Evolutionary conservation across 1,284 basidiomycete genomes (phyloP).

Genomic region (Crocinoboletus sp.): DNA sequence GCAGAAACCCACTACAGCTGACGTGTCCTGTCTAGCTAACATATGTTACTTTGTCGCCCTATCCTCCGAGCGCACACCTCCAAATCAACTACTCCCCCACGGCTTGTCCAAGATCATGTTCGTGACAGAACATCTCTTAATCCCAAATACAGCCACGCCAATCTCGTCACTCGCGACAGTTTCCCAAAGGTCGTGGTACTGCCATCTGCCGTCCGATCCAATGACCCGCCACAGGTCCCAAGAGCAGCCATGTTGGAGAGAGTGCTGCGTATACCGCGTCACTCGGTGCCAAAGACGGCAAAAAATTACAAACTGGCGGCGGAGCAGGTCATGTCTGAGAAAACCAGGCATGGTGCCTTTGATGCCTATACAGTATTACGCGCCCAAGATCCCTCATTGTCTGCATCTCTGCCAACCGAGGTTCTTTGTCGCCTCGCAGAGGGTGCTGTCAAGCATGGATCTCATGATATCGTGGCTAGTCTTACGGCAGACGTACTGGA

Average conservation of each 20-base stretch:
- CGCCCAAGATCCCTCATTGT: conserved; percentile 20
- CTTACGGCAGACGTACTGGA: conserved; percentile 35
- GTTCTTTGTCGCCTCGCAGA: conserved; percentile 29
- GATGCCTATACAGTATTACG: conserved; percentile 27
- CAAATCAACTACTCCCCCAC: conserved; percentile 23
- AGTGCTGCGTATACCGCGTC: conserved; percentile 27
- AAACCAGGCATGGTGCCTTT: conserved; percentile 24
- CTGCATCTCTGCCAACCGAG: conserved; percentile 24
- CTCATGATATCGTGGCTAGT: conserved; percentile 31
- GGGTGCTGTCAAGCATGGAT: conserved; percentile 30
- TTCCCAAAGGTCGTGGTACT: conserved; percentile 9
- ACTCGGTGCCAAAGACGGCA: conserved; percentile 23
- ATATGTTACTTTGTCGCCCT: conserved; percentile 57
- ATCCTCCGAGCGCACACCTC: conserved; percentile 37
- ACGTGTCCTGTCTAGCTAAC: conserved; percentile 39
- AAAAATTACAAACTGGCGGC: conserved; percentile 11
- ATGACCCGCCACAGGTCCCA: conserved; percentile 4
- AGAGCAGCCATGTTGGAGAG: conserved; percentile 23
- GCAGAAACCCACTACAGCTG: background rate
- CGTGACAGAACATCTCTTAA: conserved; percentile 23
- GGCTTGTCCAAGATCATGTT: conserved; percentile 21
- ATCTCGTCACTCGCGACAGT: conserved; percentile 14
- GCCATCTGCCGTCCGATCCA: background rate
- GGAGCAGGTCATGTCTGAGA: conserved; percentile 8
- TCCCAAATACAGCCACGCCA: conserved; percentile 24